phyloP scores from a whole-genome alignment of 495 filamentous ascomycete genomes.

The Aspergillus bertholletiae region DNA sequence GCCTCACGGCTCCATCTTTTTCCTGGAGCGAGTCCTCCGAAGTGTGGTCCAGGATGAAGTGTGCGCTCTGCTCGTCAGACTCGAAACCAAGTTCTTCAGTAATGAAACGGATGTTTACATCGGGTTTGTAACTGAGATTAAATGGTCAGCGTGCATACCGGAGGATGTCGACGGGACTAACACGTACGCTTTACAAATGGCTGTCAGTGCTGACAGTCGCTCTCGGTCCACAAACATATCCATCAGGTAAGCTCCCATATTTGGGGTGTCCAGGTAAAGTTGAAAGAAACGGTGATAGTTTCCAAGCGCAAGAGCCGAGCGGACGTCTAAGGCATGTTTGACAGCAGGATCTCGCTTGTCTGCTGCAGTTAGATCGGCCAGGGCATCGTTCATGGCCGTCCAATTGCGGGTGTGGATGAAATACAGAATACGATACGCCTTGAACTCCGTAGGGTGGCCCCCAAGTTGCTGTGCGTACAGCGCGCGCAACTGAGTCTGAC shows the following conservation, averaged over 20 bases:
- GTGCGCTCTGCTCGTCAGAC: conserved; percentile 81
- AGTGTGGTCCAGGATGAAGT: conserved; percentile 78
- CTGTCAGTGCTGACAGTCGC: conserved; percentile 81
- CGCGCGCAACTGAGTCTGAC: conserved; percentile 92
- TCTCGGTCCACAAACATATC: conserved; percentile 97
- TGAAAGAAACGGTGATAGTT: conserved; percentile 98
- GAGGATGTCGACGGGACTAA: not conserved
- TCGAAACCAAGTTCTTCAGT: conserved; percentile 96
- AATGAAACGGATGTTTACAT: conserved; percentile 84
- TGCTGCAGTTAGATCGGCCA: conserved; percentile 96
- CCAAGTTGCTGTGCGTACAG: conserved; percentile 82
- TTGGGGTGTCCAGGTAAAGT: conserved; percentile 88
- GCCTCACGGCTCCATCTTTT: conserved; percentile 64
- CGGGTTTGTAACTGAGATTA: conserved; percentile 73
- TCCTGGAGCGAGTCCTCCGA: conserved; percentile 77
- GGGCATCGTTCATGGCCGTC: conserved; percentile 93
- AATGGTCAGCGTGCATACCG: conserved; percentile 28
- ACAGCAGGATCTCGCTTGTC: conserved; percentile 83
- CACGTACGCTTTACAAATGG: conserved; percentile 92
- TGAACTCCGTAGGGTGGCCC: conserved; percentile 92
- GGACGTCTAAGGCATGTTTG: conserved; percentile 87
- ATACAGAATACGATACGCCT: conserved; percentile 99
- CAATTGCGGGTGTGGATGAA: conserved; percentile 98
- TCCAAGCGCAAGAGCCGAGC: conserved; percentile 84
- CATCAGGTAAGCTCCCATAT: conserved; percentile 98